These are phyloP conservation scores for Euphrasia confusa DNA, from an alignment of 257 asterid genomes.

Conservation along the genomic window DNA sequence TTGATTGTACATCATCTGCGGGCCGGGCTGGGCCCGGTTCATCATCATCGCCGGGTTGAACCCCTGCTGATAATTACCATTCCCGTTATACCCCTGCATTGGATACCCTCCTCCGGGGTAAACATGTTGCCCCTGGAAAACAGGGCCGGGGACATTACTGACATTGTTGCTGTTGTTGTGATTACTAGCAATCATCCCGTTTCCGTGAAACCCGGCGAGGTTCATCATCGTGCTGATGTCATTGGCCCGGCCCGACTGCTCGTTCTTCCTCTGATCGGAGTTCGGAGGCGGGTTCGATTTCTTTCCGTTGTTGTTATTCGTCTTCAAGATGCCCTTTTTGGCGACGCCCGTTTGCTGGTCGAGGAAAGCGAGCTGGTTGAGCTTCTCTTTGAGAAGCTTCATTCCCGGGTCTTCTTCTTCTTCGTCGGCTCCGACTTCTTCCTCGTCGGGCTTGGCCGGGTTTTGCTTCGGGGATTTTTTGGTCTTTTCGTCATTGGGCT, in stretches of 20 bases:
- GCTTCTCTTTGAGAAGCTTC: constrained; percentile 31
- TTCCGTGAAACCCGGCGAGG: constrained; percentile 64
- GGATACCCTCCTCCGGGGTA: not conserved
- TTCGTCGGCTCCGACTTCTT: constrained; percentile 32
- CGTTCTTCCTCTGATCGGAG: not conserved
- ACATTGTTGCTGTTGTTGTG: constrained; percentile 7
- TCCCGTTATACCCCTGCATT: not conserved
- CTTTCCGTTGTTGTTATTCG: not conserved
- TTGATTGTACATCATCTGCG: constrained; percentile 67
- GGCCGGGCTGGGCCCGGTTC: constrained; percentile 2
- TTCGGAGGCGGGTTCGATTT: not conserved
- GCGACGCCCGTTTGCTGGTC: constrained; percentile 40
- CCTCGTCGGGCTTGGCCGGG: constrained; percentile 15
- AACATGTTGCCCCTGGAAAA: not conserved
- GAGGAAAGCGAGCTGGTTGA: constrained; percentile 41
- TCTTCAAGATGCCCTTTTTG: constrained; percentile 21
- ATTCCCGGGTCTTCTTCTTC: constrained; percentile 27
- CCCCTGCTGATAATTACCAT: no score
- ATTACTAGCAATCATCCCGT: constrained; percentile 23
- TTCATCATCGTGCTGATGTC: constrained; percentile 56
- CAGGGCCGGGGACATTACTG: not conserved
- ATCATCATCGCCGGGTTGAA: not conserved
- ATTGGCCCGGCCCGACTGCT: constrained; percentile 21
- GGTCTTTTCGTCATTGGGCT: constrained; percentile 34
- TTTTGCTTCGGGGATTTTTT: constrained; percentile 38